Base-by-base conservation (phyloP, 2,329 filamentous ascomycete species). In the Sodiomyces alkalinus region DNA sequence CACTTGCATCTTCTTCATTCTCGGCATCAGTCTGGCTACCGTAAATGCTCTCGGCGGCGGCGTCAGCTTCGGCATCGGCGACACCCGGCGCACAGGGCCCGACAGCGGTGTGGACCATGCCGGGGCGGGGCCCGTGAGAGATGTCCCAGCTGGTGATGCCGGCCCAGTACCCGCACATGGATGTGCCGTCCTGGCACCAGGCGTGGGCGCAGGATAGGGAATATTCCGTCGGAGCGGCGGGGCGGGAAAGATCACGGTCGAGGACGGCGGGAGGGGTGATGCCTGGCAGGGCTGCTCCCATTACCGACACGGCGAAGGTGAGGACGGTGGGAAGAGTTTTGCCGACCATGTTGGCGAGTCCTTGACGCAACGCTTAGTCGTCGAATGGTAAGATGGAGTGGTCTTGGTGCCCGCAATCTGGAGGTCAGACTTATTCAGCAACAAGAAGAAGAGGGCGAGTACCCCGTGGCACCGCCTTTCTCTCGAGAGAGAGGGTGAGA, bases 131-230 rank as follows among this genome's bases (percentile, higher is more conserved):
- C 5, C 44, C 44, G 3, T 29, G 34, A 14, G 34, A 37, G 19
- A 42, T 32, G 10, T 49, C 43, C 33, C 36, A 48, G 11, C 40
- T 39, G 4, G 47, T 49, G 30, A 41, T 33, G 14, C 45, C 45
- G 11, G 36, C 46, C 43, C 42, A 49, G 33, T 46, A 46, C 25
- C 40, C 35, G 32, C 47, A 50, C 17, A 43, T 28, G 10, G 30
- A 36, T 10, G 31, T 41, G 4, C 40, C 39, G 11, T 37, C 22
- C 23, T 37, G 30, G 36, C 45, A 48, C 33, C 33, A 46, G 17
- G 34, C 29, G 15, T 42, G 33, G 33, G 45, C 39, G 35, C 46
- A 49, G n/a, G 32, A 7, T 3, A 31, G 15, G 23, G 15, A 30
- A 31, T 29, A 30, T 31, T 24, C 14, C 22, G 18, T 29, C 19